Base-by-base conservation (phyloP, 2,329 filamentous ascomycete species). In the Penicillium carneum region DNA sequence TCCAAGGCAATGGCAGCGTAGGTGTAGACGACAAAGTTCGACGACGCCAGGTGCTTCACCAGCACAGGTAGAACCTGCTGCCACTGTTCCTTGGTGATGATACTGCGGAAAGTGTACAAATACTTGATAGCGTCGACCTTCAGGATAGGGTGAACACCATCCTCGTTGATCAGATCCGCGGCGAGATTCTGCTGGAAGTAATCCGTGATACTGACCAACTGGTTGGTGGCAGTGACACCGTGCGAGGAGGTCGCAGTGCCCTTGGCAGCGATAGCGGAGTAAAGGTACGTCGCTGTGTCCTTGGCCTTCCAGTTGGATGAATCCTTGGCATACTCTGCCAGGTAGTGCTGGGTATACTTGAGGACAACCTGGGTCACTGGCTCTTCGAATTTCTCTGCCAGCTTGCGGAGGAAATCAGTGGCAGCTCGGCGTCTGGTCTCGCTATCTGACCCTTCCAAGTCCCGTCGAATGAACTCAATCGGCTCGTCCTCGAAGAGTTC, bases 41-140 rank as follows among this genome's bases (percentile, higher is more conserved):
- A 84, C 2, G 93, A 96, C 63, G 88, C 92, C 68, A 99, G 83
- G 74, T 97, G 96, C 74, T 95, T 92, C 55, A 98, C 93, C 43
- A 99, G 84, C 18, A 96, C 88, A 12, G 92, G 90, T 73, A 99
- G 92, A 1, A 93, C 93, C 59, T 89, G 88, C 71, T 90, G 90
- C 93, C 95, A 98, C 76, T 97, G 91, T 36, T 93, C 89, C 75
- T 92, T 92, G 18, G 92, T 94, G 63, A 99, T 85, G 74, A 97
- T 93, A 75, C 93, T 97, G 71, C 95, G 90, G 87, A 99, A 99
- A 46, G 90, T 92, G 83, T 99, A 97, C 41, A 99, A 86, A 76
- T 93, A 99, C 78, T 98, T 99, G 84, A 99, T 97, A 18, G 94
- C 94, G 77, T 98, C 95, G 16, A 99, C 94, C 81, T 97, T 96